These are phyloP conservation scores for Globisporangium ultimum DNA, from an alignment of 352 stramenopile genomes.

Conservation along the genomic window DNA sequence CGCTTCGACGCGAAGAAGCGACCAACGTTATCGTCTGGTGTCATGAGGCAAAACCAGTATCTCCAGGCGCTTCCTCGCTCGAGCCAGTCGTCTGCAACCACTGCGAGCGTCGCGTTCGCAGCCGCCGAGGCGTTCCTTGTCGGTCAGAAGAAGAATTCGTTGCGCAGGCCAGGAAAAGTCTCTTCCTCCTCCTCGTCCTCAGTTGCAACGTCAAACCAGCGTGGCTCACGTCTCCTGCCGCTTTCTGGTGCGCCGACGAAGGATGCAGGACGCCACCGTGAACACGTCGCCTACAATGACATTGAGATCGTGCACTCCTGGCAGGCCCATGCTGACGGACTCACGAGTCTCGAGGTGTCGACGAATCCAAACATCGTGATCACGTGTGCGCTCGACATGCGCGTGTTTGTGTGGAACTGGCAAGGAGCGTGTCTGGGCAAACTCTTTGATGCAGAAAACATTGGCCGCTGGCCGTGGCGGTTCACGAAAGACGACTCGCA, in stretches of 20 bases:
- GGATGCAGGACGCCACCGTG: not conserved
- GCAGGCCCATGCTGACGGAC: conserved; percentile 42
- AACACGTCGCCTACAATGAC: not conserved
- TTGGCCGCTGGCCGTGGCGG: conserved; percentile 37
- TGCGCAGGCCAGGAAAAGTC: conserved; percentile 18
- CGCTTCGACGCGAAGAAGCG: conserved; percentile 32
- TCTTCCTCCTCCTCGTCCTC: not conserved
- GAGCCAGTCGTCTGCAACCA: conserved; percentile 20
- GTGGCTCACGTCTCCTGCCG: conserved; percentile 4
- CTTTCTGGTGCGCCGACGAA: not conserved
- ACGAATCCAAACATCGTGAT: conserved; percentile 59
- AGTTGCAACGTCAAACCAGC: not conserved
- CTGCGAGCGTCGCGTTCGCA: conserved; percentile 32
- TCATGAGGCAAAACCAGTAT: not conserved
- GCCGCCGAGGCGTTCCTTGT: conserved; percentile 42
- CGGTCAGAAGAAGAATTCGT: conserved; percentile 4
- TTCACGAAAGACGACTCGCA: conserved; percentile 58
- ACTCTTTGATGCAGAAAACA: conserved; percentile 61
- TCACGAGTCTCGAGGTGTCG: conserved; percentile 57
- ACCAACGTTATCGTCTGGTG: not conserved
- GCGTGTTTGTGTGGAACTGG: conserved; percentile 72
- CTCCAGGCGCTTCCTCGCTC: conserved; percentile 2
- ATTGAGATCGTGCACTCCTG: conserved; percentile 23
- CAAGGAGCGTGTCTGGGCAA: conserved; percentile 53
- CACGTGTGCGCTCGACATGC: conserved; percentile 61